Evolutionary conservation across 2,329 filamentous ascomycete genomes (phyloP).

Genomic region (Pseudogymnoascus sp.): DNA sequence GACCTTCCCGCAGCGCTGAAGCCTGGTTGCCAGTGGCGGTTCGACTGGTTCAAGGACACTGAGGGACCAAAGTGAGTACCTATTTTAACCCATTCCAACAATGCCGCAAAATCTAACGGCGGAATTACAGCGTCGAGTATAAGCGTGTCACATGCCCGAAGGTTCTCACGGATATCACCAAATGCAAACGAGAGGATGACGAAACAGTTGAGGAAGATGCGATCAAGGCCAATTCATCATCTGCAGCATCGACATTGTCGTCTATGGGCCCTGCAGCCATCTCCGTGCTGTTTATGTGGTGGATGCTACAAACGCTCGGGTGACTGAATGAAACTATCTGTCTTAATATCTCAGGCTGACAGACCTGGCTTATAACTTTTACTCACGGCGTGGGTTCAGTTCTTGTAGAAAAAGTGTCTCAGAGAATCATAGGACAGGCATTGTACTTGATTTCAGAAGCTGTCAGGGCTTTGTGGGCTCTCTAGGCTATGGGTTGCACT

Average conservation of each 20-base stretch:
- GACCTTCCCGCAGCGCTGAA: neutral
- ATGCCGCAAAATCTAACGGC: neutral
- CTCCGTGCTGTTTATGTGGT: neutral
- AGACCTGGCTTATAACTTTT: constrained; percentile 1
- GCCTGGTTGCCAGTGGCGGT: constrained; percentile 4
- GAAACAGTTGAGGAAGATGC: constrained; percentile 8
- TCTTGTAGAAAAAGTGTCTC: neutral
- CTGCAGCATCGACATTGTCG: neutral
- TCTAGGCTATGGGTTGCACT: neutral
- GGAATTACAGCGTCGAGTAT: neutral
- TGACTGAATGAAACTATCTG: neutral
- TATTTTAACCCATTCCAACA: neutral
- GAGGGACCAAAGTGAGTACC: neutral
- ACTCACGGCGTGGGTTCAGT: neutral
- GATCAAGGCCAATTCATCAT: neutral
- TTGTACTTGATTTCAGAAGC: neutral
- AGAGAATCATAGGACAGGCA: neutral
- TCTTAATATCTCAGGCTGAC: constrained; percentile 4
- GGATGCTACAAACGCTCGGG: neutral
- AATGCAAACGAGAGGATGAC: constrained; percentile 1
- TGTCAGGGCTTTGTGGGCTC: neutral
- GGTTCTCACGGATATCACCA: neutral
- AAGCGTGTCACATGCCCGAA: neutral
- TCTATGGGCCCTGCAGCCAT: neutral
- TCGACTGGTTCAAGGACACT: neutral